Conservation (phyloP, 2,329 filamentous ascomycete species). For the Colletotrichum gloeosporioides region DNA sequence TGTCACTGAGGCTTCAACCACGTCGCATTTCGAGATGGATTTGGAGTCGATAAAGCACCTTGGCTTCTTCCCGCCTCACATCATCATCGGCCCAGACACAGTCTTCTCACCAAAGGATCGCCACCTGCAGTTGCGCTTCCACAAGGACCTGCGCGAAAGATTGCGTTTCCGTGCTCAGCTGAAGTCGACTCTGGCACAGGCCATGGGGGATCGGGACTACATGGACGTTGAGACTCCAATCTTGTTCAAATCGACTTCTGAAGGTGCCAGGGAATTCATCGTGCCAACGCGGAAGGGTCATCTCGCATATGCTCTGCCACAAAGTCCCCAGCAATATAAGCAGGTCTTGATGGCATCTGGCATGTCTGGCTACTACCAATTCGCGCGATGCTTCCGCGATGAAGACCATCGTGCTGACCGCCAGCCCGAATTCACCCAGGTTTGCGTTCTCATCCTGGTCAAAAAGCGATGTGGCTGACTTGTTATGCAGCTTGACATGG, state of each 20-base stretch:
- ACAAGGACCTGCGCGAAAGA: conserved; percentile 68
- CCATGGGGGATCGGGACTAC: conserved; percentile 65
- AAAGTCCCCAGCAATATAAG: conserved; percentile 98
- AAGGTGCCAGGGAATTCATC: conserved; percentile 92
- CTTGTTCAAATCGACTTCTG: conserved; percentile 96
- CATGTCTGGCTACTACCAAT: conserved; percentile 83
- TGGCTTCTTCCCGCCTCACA: conserved; percentile 75
- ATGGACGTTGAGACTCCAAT: conserved; percentile 89
- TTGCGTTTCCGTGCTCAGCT: conserved; percentile 73
- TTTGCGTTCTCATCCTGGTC: conserved; percentile 31
- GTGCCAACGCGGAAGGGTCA: conserved; percentile 77
- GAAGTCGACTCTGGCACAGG: conserved; percentile 54
- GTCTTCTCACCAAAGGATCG: conserved; percentile 77
- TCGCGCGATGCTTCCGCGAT: conserved; percentile 93
- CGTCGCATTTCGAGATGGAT: conserved; percentile 58
- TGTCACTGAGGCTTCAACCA: not conserved
- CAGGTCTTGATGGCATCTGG: conserved; percentile 96
- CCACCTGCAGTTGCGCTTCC: conserved; percentile 85
- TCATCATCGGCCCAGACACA: conserved; percentile 77
- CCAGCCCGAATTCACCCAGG: conserved; percentile 96
- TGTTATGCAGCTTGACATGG: conserved; percentile 76
- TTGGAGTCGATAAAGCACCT: conserved; percentile 69
- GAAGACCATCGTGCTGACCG: conserved; percentile 91
- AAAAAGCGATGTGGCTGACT: not conserved
- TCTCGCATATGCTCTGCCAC: conserved; percentile 84